Evolutionary conservation across 768 basidiomycete species (phyloP), one percentile per base, ranked within the genome.

Genomic region (Lactarius hatsudake): DNA sequence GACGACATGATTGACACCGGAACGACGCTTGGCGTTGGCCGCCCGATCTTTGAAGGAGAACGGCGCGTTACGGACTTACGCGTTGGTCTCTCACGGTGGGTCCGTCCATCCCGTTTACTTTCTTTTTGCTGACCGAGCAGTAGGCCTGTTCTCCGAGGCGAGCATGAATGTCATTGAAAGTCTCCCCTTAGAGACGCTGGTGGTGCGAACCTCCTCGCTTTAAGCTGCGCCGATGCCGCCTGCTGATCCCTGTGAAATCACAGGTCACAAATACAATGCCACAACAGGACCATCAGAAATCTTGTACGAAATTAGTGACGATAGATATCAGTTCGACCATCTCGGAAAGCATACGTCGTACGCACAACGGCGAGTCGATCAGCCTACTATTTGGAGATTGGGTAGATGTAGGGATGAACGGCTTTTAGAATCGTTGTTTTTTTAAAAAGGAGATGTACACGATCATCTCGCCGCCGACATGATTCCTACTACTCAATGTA

Each of bases 1-100:
- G 97, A 99, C 76, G 97, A 99, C 75, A 98, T 99, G 96, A 90
- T 97, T 74, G 97, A 99, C 76, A 94, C 93, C 6, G 96, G 96
- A 15, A 84, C 82, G 43, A 98, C 97, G n/a, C n/a, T 82, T 98
- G 34, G 81, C 86, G 17, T 80, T 96, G 17, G 97, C 97, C 13
- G 87, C 87, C 8, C 85, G 86, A 55, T 91, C 93, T n/a, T 81
- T 99, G 56, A 81, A 88, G 59, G 94, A 97, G 73, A 90, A 90
- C 67, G 97, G 97, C 26, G 96, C 95, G 6, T 90, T 85, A 73
- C 84, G 87, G 23, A 87, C 96, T 5, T 87, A 94, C 75, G 95
- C 91, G 2, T 77, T 98, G 45, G 89, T 97, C 63, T 96, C 95
- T 55, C 97, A 99, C 80, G 95, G 96, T 93, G 59, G 40, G 79